These are phyloP conservation scores for Blastobotrys aristatus DNA, from an alignment of 1,139 yeast species.

Conservation along the genomic window DNA sequence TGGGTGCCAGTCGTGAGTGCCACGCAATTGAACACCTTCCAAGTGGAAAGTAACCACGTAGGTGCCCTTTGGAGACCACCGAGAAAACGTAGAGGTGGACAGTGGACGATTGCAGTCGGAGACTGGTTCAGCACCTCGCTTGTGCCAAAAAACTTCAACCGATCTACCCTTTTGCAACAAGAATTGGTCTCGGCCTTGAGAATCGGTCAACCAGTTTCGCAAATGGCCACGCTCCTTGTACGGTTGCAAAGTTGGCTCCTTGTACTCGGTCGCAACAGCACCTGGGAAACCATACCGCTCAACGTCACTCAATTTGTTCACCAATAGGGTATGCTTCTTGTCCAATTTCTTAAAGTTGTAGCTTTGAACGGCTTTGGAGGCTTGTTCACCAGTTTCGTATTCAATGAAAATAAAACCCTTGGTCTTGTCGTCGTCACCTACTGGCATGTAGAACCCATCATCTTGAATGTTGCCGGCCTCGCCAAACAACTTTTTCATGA, in stretches of 20 bases:
- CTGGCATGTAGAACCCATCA: slow-evolving; percentile 71
- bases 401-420: slow-evolving; percentile 88
- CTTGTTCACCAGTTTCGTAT: slow-evolving; percentile 62
- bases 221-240: slow-evolving; percentile 75
- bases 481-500: slow-evolving; percentile 72
- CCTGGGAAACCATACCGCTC: slow-evolving; percentile 76
- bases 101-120: slow-evolving; percentile 49
- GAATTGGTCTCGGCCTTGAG: slow-evolving; percentile 85
- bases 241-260: slow-evolving; percentile 65
- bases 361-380: slow-evolving; percentile 72
- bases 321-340: slow-evolving; percentile 82
- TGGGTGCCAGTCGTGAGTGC: slow-evolving; percentile 70
- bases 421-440: slow-evolving; percentile 66
- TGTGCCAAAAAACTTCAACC: slow-evolving; percentile 87
- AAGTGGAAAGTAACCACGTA: slow-evolving; percentile 84
- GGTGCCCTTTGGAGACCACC: slow-evolving; percentile 93
- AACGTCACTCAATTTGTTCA: slow-evolving; percentile 79
- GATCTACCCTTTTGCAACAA: slow-evolving; percentile 73
- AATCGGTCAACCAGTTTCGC: slow-evolving; percentile 87
- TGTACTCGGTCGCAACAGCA: slow-evolving; percentile 56
- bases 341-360: slow-evolving; percentile 89
- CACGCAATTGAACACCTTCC: slow-evolving; percentile 96
- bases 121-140: slow-evolving; percentile 59
- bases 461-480: slow-evolving; percentile 68
- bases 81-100: slow-evolving; percentile 83